A percentile compares a stretch with the other conserved stretches of the same genome.
Evolutionary conservation across 2,329 filamentous ascomycete species (phyloP).

Genomic region (Ilyonectria sp.): DNA sequence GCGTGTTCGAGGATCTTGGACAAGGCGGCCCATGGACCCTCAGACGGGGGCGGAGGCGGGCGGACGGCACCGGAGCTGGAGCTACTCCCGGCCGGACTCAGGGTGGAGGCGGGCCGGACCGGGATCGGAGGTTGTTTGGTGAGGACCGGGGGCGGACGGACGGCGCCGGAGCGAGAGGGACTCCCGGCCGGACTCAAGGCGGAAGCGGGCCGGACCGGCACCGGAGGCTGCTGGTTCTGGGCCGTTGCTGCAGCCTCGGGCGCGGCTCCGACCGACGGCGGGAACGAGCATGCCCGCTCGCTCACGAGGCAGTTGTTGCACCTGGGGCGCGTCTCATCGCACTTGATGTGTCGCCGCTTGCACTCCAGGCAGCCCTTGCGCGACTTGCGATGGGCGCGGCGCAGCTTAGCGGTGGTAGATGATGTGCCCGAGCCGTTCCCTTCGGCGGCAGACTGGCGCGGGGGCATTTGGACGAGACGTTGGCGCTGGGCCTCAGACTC

Average conservation of each 20-base stretch:
- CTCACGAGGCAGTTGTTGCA: slow-evolving; percentile 58
- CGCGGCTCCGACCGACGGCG: slow-evolving; percentile 16
- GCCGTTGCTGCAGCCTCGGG: neutral
- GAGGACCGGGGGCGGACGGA: slow-evolving; percentile 16
- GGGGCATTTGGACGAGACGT: neutral
- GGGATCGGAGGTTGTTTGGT: too few species aligned
- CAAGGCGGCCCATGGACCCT: neutral
- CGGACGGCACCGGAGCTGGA: slow-evolving; percentile 27
- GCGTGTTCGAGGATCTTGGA: slow-evolving; percentile 6
- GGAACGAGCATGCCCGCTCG: slow-evolving; percentile 55
- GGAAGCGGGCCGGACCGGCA: neutral
- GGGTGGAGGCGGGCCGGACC: too few species aligned
- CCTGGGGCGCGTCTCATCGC: slow-evolving; percentile 58
- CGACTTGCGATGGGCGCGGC: slow-evolving; percentile 57
- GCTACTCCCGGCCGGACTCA: slow-evolving; percentile 35
- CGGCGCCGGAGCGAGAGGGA: slow-evolving; percentile 26
- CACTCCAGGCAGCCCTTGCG: slow-evolving; percentile 58
- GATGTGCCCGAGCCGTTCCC: slow-evolving; percentile 21
- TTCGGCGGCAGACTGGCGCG: slow-evolving; percentile 7
- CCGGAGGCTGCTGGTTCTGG: neutral
- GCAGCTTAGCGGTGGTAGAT: slow-evolving; percentile 45
- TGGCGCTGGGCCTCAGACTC: too few species aligned
- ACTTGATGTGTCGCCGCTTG: slow-evolving; percentile 59
- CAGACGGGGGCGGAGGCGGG: slow-evolving; percentile 28
- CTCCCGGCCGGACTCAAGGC: slow-evolving; percentile 32